Evolutionary conservation across 306 rosid species (phyloP).

Genomic region (Lablab purpureus): DNA sequence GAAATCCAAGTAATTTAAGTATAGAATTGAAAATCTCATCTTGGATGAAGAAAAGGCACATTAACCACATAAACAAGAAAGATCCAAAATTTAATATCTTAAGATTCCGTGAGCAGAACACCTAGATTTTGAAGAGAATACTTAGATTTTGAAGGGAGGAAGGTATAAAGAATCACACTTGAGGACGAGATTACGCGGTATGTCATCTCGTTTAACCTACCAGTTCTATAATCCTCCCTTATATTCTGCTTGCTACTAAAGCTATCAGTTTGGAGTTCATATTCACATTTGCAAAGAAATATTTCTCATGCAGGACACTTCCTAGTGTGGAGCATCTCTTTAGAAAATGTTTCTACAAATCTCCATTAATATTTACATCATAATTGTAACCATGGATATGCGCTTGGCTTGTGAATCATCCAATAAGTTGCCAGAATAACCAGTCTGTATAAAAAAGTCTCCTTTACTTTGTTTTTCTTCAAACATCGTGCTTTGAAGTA

Average conservation of each 20-base stretch:
- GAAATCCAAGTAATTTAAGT: too few relatives aligned
- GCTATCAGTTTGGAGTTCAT: slow-evolving; percentile 51
- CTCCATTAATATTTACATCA: slow-evolving; percentile 49
- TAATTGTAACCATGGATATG: slow-evolving; percentile 48
- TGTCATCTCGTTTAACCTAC: too few relatives aligned
- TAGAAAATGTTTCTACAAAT: slow-evolving; percentile 61
- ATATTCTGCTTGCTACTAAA: slow-evolving; percentile 53
- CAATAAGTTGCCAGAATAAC: slow-evolving; percentile 51
- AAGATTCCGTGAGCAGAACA: too few relatives aligned
- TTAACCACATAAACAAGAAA: too few relatives aligned
- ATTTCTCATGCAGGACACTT: slow-evolving; percentile 54
- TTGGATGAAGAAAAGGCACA: too few relatives aligned
- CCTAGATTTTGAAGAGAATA: too few relatives aligned
- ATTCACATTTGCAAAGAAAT: slow-evolving; percentile 52
- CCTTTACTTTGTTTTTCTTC: slow-evolving; percentile 49
- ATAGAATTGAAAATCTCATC: too few relatives aligned
- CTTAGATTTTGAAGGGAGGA: too few relatives aligned
- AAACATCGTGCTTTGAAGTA: slow-evolving; percentile 48
- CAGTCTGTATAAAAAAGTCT: slow-evolving; percentile 50
- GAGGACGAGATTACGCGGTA: too few relatives aligned
- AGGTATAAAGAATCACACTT: too few relatives aligned
- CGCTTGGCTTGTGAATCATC: slow-evolving; percentile 55
- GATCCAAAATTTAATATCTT: too few relatives aligned
- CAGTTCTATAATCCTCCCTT: slow-evolving; percentile 42
- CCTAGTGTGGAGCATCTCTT: slow-evolving; percentile 62